Conservation (phyloP, 1,284 basidiomycete species). For the Cerioporus squamosus region DNA sequence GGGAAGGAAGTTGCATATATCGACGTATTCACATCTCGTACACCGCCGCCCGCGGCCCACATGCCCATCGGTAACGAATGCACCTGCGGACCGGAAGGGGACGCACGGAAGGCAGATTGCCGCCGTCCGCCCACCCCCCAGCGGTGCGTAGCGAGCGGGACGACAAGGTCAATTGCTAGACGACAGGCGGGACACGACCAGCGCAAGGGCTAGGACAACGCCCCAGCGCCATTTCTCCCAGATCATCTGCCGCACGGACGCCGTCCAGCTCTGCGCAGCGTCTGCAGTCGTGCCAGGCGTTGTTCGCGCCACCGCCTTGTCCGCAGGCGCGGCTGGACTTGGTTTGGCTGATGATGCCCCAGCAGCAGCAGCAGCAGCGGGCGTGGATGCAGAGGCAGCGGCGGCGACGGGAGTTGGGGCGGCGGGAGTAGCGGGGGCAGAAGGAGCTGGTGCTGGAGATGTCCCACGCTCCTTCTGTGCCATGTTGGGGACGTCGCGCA, state of each 20-base stretch:
- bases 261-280: conserved; percentile 44
- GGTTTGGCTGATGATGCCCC: neutral
- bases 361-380: conserved; percentile 7
- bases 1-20: too few relatives aligned
- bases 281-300: conserved; percentile 15
- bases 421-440: conserved; percentile 18
- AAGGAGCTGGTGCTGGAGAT: conserved; percentile 33
- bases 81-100: too few relatives aligned
- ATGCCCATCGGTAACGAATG: too few relatives aligned
- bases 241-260: conserved; percentile 66
- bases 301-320: conserved; percentile 20
- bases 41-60: too few relatives aligned
- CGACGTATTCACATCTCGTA: too few relatives aligned
- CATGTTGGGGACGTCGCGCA: conserved; percentile 87
- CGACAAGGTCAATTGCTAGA: conserved; percentile 23
- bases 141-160: too few relatives aligned
- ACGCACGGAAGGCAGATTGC: too few relatives aligned
- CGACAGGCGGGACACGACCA: conserved; percentile 71
- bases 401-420: neutral
- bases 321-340: conserved; percentile 1
- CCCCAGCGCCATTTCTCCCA: conserved; percentile 86
- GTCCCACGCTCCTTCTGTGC: conserved; percentile 72
- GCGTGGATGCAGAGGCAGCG: conserved; percentile 15
- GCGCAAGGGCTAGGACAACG: conserved; percentile 73
- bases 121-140: too few relatives aligned